A percentile compares a stretch with the other conserved stretches of the same genome.
Conservation (phyloP, 1,139 yeast genomes). For the Kurtzmaniella natalensis region DNA sequence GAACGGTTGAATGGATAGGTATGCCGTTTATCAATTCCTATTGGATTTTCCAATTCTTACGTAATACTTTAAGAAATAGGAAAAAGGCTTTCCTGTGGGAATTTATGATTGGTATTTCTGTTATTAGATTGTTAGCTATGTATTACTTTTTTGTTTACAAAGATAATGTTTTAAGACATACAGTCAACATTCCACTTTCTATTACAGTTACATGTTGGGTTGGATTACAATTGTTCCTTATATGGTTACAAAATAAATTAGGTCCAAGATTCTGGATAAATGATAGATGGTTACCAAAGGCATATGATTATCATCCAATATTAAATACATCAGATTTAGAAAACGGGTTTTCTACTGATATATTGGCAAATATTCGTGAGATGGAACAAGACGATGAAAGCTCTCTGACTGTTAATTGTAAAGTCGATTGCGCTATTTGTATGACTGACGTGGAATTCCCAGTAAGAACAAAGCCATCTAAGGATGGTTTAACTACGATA, state of each 20-base stretch:
- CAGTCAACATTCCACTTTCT: constrained; percentile 50
- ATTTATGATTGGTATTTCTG: constrained; percentile 64
- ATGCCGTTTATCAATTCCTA: constrained; percentile 58
- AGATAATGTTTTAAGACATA: constrained; percentile 48
- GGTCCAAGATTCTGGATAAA: constrained; percentile 88
- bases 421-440: constrained; percentile 80
- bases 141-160: constrained; percentile 50
- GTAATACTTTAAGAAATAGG: constrained; percentile 75
- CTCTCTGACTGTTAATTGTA: constrained; percentile 22
- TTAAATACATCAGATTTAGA: constrained; percentile 61
- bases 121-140: constrained; percentile 61
- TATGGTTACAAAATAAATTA: constrained; percentile 57
- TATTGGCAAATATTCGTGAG: constrained; percentile 22
- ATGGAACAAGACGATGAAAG: constrained; percentile 19
- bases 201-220: constrained; percentile 48
- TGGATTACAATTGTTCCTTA: constrained; percentile 47
- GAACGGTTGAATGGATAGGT: constrained; percentile 52
- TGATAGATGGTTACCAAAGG: constrained; percentile 65
- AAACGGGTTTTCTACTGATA: constrained; percentile 43
- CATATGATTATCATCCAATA: constrained; percentile 77
- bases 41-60: constrained; percentile 88
- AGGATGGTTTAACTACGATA: constrained; percentile 10
- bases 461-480: constrained; percentile 24
- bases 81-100: constrained; percentile 63
- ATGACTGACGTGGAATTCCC: constrained; percentile 73